Evolutionary conservation across 2,329 filamentous ascomycete genomes (phyloP), one percentile per base, ranked within the genome.

Genomic region (Ophiostoma sp.): DNA sequence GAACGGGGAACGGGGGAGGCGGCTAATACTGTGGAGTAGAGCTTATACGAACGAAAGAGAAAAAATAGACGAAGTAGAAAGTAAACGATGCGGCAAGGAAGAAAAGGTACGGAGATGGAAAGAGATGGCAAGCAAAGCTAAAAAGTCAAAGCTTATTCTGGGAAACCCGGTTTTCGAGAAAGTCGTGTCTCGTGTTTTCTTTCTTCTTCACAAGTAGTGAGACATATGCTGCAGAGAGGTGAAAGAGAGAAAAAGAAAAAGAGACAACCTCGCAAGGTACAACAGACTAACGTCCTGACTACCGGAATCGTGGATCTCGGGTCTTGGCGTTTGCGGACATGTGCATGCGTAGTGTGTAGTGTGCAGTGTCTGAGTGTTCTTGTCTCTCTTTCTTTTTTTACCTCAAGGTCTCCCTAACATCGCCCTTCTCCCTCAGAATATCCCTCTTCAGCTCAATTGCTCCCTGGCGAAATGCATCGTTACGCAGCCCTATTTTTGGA

Each of bases 401-500:
- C 25, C 11, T 50, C 17, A 5, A 11, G 19, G 1, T 64, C n/a
- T 42, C n/a, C 36, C 61, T 48, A 17, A 19, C 39, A 11, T 19
- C 42, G 42, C 15, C 15, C 42, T 42, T n/a, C 50, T 42, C 31
- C 50, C 42, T 50, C 12, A 17, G n/a, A n/a, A n/a, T n/a, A n/a
- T n/a, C n/a, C 59, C 59, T 39, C 59, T 19, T 25, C 19, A 22
- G 19, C 59, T 17, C 33, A 15, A 7, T 2, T 22, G 50, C 25
- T 55, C 50, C 50, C 36, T 64, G 25, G 61, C 61, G 39, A 61
- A n/a, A 66, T 66, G n/a, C 39, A 17, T 66, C 36, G 61, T 45
- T 66, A 66, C 61, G 61, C 61, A 28, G 22, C 61, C 36, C 61
- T 66, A 45, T 66, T 66, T 64, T 66, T 12, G 36, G 36, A 28